Evolutionary conservation across 108 stramenopile species (phyloP), one percentile per base, ranked within the genome.

Genomic region (Cyclotella choctawhatcheeana): DNA sequence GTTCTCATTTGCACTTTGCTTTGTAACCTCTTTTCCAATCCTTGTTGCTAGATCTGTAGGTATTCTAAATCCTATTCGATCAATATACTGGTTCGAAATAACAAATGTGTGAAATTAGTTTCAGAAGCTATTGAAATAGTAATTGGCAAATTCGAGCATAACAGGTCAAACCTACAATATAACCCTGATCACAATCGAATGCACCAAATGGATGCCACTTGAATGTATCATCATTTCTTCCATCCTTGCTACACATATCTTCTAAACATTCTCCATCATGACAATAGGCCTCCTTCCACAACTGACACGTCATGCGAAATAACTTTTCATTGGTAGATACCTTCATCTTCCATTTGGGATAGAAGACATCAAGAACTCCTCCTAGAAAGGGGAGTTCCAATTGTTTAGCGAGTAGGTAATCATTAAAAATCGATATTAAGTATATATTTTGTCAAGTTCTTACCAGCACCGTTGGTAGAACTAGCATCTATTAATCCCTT

Each of bases 301-400:
- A 76, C 60, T 93, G 85, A 20, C 73, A 67, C 2, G 94, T 92
- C 47, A 84, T 81, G 16, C 30, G 33, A 70, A 94, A 90, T 5
- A 97, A 71, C 18, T 65, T 84, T 26, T 74, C 81, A 58, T 88
- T 81, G 3, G 78, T 81, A 8, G 88, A 83, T 34, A 97, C 79
- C 30, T 81, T 68, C 62, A 95, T 66, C 74, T 96, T 93, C 93
- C 94, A 97, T 31, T 81, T 70, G 5, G 81, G 83, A 71, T 96
- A 96, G 63, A 97, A 96, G 20, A 97, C 56, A 58, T 97, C 97
- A 18, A 97, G 67, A 16, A 97, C 93, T 14, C 97, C 97, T 17
- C 96, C 96, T 72, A 4, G 13, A 18, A 8, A 22, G 4, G 43
- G 37, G 24, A 30, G 37, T 18, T 30, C 10, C 10, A 20, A 43